Evolutionary conservation across 2,329 filamentous ascomycete genomes (phyloP), one percentile per base, ranked within the genome.

Genomic region (Colletotrichum brevisporum): DNA sequence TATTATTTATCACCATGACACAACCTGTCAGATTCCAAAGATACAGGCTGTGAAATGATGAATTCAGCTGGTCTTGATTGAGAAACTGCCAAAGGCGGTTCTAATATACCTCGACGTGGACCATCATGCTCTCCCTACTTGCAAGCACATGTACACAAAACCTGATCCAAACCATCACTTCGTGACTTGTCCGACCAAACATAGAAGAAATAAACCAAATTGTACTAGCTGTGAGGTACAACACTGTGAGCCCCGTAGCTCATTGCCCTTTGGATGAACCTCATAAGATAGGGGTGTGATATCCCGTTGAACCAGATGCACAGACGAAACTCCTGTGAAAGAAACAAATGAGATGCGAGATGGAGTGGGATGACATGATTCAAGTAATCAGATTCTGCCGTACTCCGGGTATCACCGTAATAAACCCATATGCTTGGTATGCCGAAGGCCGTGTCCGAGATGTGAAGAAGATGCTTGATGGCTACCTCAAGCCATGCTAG

Each of bases 361-460:
- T 71, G 69, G 70, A 70, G 69, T 66, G 70, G 68, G 64, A 64
- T 71, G 65, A 72, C 69, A 66, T 59, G 71, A 72, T 61, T 69
- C 64, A 61, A 64, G 51, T 65, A 61, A 63, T 63, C 68, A 69
- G 61, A 65, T 71, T 69, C 31, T 71, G 71, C 69, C 71, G 71
- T 69, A 71, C 71, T 72, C 71, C 71, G 71, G 71, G 71, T 72
- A 72, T 72, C 71, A 52, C 62, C 60, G 53, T 66, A 56, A 41
- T 60, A 68, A 54, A 69, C 69, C 71, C 71, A 69, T 63, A 71
- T 71, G 71, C 71, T 72, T 63, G 69, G 63, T 56, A 55, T 63
- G 55, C 58, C 52, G 56, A 70, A 63, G 55, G 48, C 52, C 51
- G 58, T 55, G 66, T 63, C 58, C 62, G 63, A 65, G 53, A 50